Conservation (phyloP, 257 asterid genomes). For the Solanum tacnaense region DNA sequence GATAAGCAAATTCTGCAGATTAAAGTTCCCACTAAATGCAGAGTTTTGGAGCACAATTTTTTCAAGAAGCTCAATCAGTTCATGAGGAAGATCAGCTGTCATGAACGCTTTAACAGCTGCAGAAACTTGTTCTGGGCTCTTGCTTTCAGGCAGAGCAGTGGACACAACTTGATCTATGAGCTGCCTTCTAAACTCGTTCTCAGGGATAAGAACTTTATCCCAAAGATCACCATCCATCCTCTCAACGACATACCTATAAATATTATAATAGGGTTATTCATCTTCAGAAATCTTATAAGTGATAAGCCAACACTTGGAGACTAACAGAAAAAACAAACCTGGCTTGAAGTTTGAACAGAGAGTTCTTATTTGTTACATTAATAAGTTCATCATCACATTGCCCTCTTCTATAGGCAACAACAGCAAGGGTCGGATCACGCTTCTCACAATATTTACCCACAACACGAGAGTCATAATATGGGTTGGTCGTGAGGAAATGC, state of each 20-base stretch:
- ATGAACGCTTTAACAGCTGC: conserved; percentile 99
- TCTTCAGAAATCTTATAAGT: conserved; percentile 1
- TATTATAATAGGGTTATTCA: conserved; percentile 44
- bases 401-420: conserved; percentile 98
- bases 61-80: conserved; percentile 93
- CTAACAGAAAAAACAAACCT: conserved; percentile 45
- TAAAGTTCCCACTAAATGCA: conserved; percentile 95
- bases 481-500: conserved; percentile 98
- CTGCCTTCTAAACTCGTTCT: conserved; percentile 89
- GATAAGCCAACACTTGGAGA: not conserved
- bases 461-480: conserved; percentile 95
- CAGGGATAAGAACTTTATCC: conserved; percentile 89
- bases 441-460: conserved; percentile 99
- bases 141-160: conserved; percentile 99
- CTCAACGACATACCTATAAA: conserved; percentile 89
- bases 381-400: conserved; percentile 96
- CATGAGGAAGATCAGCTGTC: conserved; percentile 99
- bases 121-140: conserved; percentile 99
- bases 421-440: conserved; percentile 99
- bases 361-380: conserved; percentile 89
- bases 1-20: conserved; percentile 81
- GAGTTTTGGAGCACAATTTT: conserved; percentile 97
- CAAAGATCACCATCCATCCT: conserved; percentile 98
- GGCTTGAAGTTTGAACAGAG: conserved; percentile 93
- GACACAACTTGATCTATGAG: conserved; percentile 99